These are phyloP conservation scores for Echinosophora koreensis DNA, from an alignment of 306 rosid genomes.

Conservation along the genomic window DNA sequence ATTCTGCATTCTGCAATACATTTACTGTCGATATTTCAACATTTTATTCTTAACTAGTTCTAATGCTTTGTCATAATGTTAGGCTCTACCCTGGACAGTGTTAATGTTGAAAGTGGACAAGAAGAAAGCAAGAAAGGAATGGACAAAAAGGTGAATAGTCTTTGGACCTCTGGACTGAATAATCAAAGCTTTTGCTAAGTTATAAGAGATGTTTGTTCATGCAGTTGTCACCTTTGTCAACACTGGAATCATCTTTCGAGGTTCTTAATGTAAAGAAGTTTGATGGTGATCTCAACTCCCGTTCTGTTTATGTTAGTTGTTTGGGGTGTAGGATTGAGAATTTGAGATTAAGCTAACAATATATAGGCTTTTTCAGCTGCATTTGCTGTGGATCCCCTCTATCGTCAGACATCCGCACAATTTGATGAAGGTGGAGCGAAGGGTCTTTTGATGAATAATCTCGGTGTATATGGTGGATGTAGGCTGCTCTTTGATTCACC, in stretches of 20 bases:
- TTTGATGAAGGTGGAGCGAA: conserved; percentile 99
- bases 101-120: conserved; percentile 59
- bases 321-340: conserved; percentile 36
- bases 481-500: conserved; percentile 89
- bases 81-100: conserved; percentile 58
- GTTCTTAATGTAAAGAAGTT: conserved; percentile 89
- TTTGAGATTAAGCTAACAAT: conserved; percentile 45
- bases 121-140: conserved; percentile 66
- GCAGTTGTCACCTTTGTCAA: conserved; percentile 94
- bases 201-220: conserved; percentile 48
- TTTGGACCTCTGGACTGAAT: conserved; percentile 29
- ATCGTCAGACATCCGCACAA: conserved; percentile 92
- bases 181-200: conserved; percentile 32
- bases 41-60: conserved; percentile 31
- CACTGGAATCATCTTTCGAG: conserved; percentile 91
- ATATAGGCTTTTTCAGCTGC: conserved; percentile 74
- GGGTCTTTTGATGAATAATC: conserved; percentile 95
- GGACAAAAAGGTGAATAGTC: conserved; percentile 72
- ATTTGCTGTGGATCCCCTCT: conserved; percentile 94
- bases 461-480: conserved; percentile 89
- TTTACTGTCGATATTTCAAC: background rate
- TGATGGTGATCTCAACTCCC: conserved; percentile 76
- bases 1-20: background rate
- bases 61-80: conserved; percentile 45
- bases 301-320: conserved; percentile 36